Evolutionary conservation across 352 stramenopile genomes (phyloP), one percentile per base, ranked within the genome.

Genomic region (Phytophthora boehmeriae): DNA sequence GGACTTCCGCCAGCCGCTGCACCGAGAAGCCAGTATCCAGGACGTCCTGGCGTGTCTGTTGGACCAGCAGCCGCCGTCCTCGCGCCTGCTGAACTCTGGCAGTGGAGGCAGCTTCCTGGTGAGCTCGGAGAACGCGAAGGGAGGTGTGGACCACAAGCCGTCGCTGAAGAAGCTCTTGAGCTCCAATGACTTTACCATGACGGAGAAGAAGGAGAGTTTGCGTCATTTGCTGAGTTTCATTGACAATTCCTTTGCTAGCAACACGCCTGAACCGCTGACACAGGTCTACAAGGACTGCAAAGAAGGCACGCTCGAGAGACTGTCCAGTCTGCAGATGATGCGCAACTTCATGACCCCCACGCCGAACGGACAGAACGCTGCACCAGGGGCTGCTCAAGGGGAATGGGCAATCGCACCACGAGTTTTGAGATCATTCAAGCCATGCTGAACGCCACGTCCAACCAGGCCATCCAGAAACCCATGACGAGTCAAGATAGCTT

Each of bases 371-470:
- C 36, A 32, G 0, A 54, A 36, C 41, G 20, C 46, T 30, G 3
- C 38, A n/a, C 45, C 47, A 44, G 17, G 25, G 38, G 11, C 6
- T 17, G 9, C 38, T 22, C 39, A 50, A 9, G 47, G 58, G 63
- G 67, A 0, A 75, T 93, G 84, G 83, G 83, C 1, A 80, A 43
- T 16, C 82, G 86, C 30, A 95, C 85, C 0, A 95, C 85, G 32
- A 95, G 86, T 57, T 95, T 95, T 34, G 86, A 95, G 62, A 91
- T 95, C 52, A 92, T 95, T 46, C 86, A 95, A 65, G 84, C 83
- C 23, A 95, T 95, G 77, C 77, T 95, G 25, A 95, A 92, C 49
- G 83, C 86, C 14, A 93, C 79, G 19, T 91, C 82, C 32, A 95
- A 95, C 61, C 76, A 90, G 47, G 83, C 78, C 16, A 92, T 95